Conservation (phyloP, 1,284 basidiomycete species). For the Moniliophthora roreri region DNA sequence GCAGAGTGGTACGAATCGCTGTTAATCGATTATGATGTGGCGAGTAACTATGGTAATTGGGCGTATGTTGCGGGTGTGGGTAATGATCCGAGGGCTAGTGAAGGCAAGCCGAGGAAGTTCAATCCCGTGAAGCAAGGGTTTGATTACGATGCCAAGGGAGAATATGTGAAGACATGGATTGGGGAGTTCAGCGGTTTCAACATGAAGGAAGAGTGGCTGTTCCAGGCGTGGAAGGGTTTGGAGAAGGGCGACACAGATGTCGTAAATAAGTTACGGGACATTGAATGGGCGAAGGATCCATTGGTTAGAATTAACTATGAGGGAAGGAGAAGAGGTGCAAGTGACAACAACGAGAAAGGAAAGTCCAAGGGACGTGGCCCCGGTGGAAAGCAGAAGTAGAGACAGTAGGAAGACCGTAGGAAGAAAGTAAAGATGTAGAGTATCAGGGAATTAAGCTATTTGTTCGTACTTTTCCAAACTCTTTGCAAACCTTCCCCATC, state of each 20-base stretch:
- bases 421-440: too few relatives aligned
- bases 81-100: conserved; percentile 47
- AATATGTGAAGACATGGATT: conserved; percentile 48
- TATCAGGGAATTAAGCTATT: too few relatives aligned
- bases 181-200: conserved; percentile 37
- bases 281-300: conserved; percentile 12
- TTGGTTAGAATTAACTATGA: conserved; percentile 18
- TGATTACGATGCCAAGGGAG: conserved; percentile 47
- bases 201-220: conserved; percentile 11
- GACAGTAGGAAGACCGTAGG: too few relatives aligned
- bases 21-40: conserved; percentile 42
- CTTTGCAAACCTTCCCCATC: not conserved
- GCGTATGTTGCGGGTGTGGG: conserved; percentile 48
- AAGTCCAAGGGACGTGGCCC: not conserved
- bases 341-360: not conserved
- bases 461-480: too few relatives aligned
- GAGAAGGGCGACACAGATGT: conserved; percentile 3
- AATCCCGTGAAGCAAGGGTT: conserved; percentile 56
- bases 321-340: not conserved
- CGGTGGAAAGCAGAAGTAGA: too few relatives aligned
- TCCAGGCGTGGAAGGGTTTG: conserved; percentile 16
- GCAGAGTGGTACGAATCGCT: conserved; percentile 35
- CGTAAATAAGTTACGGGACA: not conserved
- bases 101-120: conserved; percentile 38
- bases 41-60: conserved; percentile 45